phyloP scores from a whole-genome alignment of 257 asterid genomes.

The Solanum virginianum region DNA sequence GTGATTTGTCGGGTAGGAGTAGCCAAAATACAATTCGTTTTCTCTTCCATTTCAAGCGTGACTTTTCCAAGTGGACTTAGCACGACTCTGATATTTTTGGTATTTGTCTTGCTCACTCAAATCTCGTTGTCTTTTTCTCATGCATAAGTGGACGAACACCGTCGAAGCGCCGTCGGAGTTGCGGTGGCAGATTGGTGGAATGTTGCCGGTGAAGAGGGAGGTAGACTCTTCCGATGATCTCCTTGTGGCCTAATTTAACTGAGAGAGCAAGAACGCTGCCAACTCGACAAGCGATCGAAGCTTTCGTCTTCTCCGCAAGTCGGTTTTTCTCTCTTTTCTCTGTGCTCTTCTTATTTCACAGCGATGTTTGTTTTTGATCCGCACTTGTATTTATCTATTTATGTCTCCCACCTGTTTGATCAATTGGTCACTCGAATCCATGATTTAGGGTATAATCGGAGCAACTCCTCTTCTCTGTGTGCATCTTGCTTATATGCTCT shows the following conservation, averaged over 20 bases:
- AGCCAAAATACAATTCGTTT: not conserved
- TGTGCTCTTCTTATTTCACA: not conserved
- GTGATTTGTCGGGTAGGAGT: not conserved
- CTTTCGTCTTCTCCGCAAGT: conserved; percentile 12
- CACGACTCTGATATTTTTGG: not conserved
- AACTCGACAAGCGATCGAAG: conserved; percentile 31
- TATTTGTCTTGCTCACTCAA: not conserved
- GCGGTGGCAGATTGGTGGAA: conserved; percentile 7
- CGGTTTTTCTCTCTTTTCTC: not conserved
- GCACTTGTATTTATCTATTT: no score
- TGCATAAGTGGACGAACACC: conserved; percentile 14
- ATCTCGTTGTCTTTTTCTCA: not conserved
- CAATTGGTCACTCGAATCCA: no score
- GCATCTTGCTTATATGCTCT: not conserved
- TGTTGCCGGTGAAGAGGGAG: conserved; percentile 26
- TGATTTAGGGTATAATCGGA: no score
- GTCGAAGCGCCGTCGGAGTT: conserved; percentile 4
- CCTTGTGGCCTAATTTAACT: no score
- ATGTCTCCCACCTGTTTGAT: no score
- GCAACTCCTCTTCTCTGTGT: not conserved
- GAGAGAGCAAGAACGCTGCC: conserved; percentile 22
- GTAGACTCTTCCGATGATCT: conserved; percentile 33
- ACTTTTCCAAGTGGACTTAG: not conserved
- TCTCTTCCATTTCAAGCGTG: not conserved
- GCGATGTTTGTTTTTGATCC: not conserved